Percentiles rank a stretch among this genome's conserved stretches.
Evolutionary conservation across 2,329 filamentous ascomycete species (phyloP).

Genomic region (Aspergillaceae sp.): DNA sequence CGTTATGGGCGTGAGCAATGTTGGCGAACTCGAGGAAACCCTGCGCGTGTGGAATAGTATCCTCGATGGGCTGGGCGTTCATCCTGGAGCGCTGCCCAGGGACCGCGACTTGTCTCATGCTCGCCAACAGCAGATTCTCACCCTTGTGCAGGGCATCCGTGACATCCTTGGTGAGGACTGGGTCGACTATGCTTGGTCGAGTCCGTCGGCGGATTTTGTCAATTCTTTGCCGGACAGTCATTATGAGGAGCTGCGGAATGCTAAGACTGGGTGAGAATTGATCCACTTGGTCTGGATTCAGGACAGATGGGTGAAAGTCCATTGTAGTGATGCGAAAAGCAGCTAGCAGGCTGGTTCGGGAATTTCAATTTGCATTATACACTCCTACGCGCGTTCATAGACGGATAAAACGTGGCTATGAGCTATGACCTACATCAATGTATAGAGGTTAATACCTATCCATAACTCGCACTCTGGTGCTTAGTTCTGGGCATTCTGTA

Average conservation of each 20-base stretch:
- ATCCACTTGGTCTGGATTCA: background rate
- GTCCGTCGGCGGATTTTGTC: slow-evolving; percentile 34
- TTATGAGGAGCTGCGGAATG: slow-evolving; percentile 9
- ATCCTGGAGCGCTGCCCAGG: slow-evolving; percentile 14
- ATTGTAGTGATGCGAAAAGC: too few species aligned
- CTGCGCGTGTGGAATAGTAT: slow-evolving; percentile 49
- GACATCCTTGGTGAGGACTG: slow-evolving; percentile 33
- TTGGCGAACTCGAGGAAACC: slow-evolving; percentile 53
- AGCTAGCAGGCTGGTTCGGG: too few species aligned
- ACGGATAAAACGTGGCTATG: too few species aligned
- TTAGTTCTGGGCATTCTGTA: too few species aligned
- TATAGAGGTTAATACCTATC: too few species aligned
- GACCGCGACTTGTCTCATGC: slow-evolving; percentile 33
- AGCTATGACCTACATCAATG: too few species aligned
- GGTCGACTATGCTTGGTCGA: slow-evolving; percentile 40
- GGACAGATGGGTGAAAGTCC: background rate
- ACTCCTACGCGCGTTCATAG: too few species aligned
- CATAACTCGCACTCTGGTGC: too few species aligned
- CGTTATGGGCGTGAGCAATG: slow-evolving; percentile 56
- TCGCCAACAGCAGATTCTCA: slow-evolving; percentile 26
- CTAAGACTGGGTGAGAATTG: background rate
- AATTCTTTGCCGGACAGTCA: slow-evolving; percentile 27
- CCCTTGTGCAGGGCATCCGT: slow-evolving; percentile 30
- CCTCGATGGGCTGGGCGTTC: slow-evolving; percentile 39
- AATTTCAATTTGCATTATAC: too few species aligned